Conservation (phyloP, 192 early-diverging fungal species). For the Coemansia sp. region DNA sequence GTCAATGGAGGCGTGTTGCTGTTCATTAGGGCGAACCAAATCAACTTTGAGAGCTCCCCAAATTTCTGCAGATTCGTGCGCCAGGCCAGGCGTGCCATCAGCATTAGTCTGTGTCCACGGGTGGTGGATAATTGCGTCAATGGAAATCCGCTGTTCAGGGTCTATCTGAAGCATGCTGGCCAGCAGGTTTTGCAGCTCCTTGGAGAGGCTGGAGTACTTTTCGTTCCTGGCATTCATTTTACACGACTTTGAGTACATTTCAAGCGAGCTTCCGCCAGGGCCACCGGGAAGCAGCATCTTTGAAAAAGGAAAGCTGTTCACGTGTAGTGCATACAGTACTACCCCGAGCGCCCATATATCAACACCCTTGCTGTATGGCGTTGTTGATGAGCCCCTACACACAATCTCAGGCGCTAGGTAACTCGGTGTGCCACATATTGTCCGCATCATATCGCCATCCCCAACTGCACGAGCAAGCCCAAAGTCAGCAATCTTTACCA, state of each 20-base stretch:
- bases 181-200: conserved; percentile 26
- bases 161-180: conserved; percentile 35
- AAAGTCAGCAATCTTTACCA: conserved; percentile 66
- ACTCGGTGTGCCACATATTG: conserved; percentile 60
- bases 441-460: conserved; percentile 52
- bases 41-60: conserved; percentile 30
- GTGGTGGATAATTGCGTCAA: conserved; percentile 37
- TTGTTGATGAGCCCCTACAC: conserved; percentile 36
- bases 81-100: conserved; percentile 28
- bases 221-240: conserved; percentile 19
- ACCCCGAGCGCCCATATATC: conserved; percentile 56
- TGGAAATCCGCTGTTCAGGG: conserved; percentile 18
- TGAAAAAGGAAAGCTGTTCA: conserved; percentile 47
- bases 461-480: conserved; percentile 58
- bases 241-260: conserved; percentile 25
- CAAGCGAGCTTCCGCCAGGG: conserved; percentile 17
- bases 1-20: conserved; percentile 7
- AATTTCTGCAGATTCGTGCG: conserved; percentile 21
- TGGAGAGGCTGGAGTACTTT: conserved; percentile 24
- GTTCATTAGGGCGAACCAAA: background rate
- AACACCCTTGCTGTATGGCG: conserved; percentile 45
- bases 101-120: conserved; percentile 44
- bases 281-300: conserved; percentile 22
- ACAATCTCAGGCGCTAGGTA: conserved; percentile 59
- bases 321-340: conserved; percentile 47